Evolutionary conservation across 2,329 filamentous ascomycete species (phyloP), one percentile per base, ranked within the genome.

Genomic region (Zarea fungicola): DNA sequence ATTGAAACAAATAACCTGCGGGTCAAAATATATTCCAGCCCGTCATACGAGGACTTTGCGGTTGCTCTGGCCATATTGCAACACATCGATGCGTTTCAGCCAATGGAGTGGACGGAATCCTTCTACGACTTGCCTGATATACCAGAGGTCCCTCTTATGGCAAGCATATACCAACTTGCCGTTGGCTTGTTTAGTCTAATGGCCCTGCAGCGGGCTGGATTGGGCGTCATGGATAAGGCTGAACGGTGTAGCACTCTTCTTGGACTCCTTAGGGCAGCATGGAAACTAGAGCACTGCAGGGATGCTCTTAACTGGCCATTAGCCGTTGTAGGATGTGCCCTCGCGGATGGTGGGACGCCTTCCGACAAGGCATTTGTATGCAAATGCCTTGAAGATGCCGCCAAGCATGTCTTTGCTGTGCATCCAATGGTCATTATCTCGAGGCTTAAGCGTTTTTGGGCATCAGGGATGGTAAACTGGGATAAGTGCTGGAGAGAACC

Each of bases 241-340:
- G 16, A 29, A 10, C 23, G 39, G n/a, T 26, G 39, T 9, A 42
- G 39, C 25, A 28, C 25, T 21, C 39, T 42, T 16, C 16, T 42
- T 19, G n/a, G 9, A n/a, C 9, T 42, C 8, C 39, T 42, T 16
- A 3, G 8, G 39, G 10, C 25, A 14, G 39, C 39, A 2, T 42
- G 39, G 39, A 14, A 14, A 6, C 16, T 42, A 5, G 39, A 42
- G 39, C 39, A 42, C n/a, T 42, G 39, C 16, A 42, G 39, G 14
- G 39, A 42, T 18, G 39, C 39, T 13, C 39, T 42, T 10, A 42
- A 42, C 39, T 42, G 39, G 39, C 39, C 39, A 10, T 18, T 42
- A 18, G 39, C 39, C 13, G 39, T 42, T n/a, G 39, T 14, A 28
- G 39, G 39, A 3, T 42, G 39, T 29, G 39, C 39, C 11, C 39